Evolutionary conservation across 2,329 filamentous ascomycete species (phyloP).

Genomic region (Emergomyces orientalis): DNA sequence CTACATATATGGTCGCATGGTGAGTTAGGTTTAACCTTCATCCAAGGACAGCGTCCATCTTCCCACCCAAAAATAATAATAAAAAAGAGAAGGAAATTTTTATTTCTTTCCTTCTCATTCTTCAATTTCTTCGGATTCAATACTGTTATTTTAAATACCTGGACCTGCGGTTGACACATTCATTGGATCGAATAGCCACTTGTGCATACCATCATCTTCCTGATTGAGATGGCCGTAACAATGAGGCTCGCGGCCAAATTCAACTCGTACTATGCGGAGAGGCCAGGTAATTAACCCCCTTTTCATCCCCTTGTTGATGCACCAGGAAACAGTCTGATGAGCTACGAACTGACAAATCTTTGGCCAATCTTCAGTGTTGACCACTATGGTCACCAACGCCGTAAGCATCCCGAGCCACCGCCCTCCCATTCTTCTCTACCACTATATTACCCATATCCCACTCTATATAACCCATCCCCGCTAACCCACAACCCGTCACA

Average conservation of each 20-base stretch:
- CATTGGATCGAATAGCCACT: conserved; percentile 55
- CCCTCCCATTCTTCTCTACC: not conserved
- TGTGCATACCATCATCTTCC: conserved; percentile 71
- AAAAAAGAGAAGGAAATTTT: not conserved
- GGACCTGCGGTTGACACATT: not conserved
- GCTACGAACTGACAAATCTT: conserved; percentile 1
- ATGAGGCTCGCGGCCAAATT: conserved; percentile 76
- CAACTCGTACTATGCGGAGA: conserved; percentile 86
- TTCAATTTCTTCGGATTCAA: not conserved
- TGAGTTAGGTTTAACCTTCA: conserved; percentile 19
- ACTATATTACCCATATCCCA: not conserved
- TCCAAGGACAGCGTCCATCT: not conserved
- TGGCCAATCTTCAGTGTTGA: conserved; percentile 57
- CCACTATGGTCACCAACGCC: conserved; percentile 98
- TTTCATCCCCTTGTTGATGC: not conserved
- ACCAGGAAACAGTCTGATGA: not conserved
- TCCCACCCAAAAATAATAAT: not conserved
- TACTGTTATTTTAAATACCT: not conserved
- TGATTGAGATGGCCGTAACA: conserved; percentile 81
- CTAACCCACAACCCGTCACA: not conserved
- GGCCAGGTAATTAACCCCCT: conserved; percentile 54
- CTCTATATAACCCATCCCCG: conserved; percentile 6
- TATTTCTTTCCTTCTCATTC: not conserved
- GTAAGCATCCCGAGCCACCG: conserved; percentile 40
- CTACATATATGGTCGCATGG: conserved; percentile 40